phyloP scores from a whole-genome alignment of 768 basidiomycete genomes.

The Brasilioporus rufonigricans region DNA sequence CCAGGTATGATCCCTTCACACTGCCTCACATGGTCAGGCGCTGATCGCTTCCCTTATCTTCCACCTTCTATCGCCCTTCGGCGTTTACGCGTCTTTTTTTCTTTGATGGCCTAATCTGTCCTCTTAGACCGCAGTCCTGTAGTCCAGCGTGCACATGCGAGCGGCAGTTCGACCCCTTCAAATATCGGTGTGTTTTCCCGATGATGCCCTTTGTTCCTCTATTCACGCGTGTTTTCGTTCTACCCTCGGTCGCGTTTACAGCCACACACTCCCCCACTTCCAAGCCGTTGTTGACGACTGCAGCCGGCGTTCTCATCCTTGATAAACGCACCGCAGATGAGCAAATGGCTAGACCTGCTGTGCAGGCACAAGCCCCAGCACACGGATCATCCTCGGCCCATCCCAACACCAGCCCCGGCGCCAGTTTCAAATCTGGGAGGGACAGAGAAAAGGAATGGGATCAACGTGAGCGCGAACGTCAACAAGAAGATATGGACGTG shows the following conservation, averaged over 20 bases:
- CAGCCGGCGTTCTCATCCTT: constrained; percentile 27
- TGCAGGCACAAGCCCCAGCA: too few relatives aligned
- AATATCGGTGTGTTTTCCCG: constrained; percentile 20
- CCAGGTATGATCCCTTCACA: constrained; percentile 20
- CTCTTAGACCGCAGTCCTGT: constrained; percentile 30
- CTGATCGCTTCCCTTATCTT: constrained; percentile 8
- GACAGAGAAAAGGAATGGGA: constrained; percentile 31
- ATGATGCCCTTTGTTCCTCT: neutral
- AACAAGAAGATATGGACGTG: constrained; percentile 28
- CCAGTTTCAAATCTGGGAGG: constrained; percentile 22
- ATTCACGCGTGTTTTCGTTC: constrained; percentile 8
- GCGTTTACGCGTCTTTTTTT: constrained; percentile 10
- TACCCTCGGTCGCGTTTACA: neutral
- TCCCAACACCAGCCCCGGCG: constrained; percentile 22
- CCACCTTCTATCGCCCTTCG: neutral
- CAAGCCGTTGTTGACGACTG: constrained; percentile 25
- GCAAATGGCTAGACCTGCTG: constrained; percentile 25
- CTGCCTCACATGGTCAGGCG: neutral
- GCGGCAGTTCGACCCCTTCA: constrained; percentile 25
- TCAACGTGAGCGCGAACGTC: constrained; percentile 27
- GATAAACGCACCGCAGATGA: constrained; percentile 32
- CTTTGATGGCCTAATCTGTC: neutral
- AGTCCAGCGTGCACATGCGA: constrained; percentile 25
- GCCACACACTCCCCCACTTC: constrained; percentile 30
- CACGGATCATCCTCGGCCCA: constrained; percentile 18